Conservation (phyloP, 75 land plant species). For the Larix kaempferi region DNA sequence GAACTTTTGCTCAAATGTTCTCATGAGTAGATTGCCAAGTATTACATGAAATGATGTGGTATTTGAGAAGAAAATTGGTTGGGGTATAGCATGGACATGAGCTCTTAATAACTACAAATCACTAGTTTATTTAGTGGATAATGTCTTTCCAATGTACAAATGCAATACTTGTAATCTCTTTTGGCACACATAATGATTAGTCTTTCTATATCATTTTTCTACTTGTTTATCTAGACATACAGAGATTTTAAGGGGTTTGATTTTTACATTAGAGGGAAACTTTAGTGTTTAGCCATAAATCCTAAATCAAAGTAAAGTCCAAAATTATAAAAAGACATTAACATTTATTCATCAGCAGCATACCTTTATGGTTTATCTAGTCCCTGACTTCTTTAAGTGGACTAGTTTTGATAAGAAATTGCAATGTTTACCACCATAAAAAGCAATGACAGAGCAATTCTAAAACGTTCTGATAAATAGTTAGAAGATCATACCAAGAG, state of each 20-base stretch:
- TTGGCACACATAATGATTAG: not conserved
- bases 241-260: not conserved
- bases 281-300: not conserved
- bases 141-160: not conserved
- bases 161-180: not conserved
- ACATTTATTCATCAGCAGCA: not conserved
- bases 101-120: not conserved
- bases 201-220: not conserved
- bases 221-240: not conserved
- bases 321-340: not conserved
- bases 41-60: not conserved
- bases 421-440: not conserved
- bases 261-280: not conserved
- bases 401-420: not conserved
- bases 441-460: no score
- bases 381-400: not conserved
- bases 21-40: not conserved
- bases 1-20: not conserved
- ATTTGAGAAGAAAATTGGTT: not conserved
- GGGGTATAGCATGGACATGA: not conserved
- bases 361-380: not conserved
- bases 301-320: not conserved
- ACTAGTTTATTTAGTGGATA: not conserved
- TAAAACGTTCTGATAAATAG: not conserved
- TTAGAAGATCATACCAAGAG: conserved; percentile 60